A percentile compares a stretch with the other conserved stretches of the same genome.
Evolutionary conservation across 768 basidiomycete species (phyloP).

Genomic region (Coprinopsis cinerea): DNA sequence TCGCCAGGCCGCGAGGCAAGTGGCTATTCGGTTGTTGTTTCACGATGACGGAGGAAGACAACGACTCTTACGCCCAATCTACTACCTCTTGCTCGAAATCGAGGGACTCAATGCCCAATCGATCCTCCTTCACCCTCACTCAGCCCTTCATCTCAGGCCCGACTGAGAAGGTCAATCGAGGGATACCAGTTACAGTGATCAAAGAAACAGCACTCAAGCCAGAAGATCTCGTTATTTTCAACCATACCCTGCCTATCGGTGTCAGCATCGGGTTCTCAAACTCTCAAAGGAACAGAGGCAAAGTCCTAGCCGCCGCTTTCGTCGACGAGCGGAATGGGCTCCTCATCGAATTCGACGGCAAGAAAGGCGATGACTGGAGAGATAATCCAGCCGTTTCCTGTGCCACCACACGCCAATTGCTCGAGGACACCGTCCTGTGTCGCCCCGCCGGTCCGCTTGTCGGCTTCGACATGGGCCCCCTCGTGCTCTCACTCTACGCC

Average conservation of each 20-base stretch:
- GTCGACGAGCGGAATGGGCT: conserved; percentile 8
- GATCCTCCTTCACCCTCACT: background rate
- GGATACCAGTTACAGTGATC: conserved; percentile 19
- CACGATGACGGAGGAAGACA: background rate
- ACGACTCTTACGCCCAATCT: background rate
- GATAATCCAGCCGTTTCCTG: background rate
- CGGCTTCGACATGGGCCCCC: conserved; percentile 48
- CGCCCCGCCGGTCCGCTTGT: conserved; percentile 37
- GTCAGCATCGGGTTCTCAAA: conserved; percentile 8
- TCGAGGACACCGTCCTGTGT: conserved; percentile 41
- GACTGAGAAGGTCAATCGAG: conserved; percentile 15
- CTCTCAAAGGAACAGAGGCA: conserved; percentile 1
- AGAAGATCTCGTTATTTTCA: conserved; percentile 24
- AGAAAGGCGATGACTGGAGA: conserved; percentile 7
- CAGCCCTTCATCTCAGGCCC: conserved; percentile 29
- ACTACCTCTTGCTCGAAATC: background rate
- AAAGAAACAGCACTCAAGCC: conserved; percentile 20
- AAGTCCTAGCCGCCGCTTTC: conserved; percentile 7
- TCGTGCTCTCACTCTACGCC: conserved; percentile 43
- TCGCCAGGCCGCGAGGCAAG: too few relatives aligned
- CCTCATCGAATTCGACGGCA: conserved; percentile 7
- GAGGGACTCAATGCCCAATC: background rate
- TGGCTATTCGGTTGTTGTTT: background rate
- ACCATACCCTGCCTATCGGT: conserved; percentile 18
- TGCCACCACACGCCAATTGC: conserved; percentile 20